phyloP scores from a whole-genome alignment of 2,329 filamentous ascomycete species.

The Cladosporium sp. region DNA sequence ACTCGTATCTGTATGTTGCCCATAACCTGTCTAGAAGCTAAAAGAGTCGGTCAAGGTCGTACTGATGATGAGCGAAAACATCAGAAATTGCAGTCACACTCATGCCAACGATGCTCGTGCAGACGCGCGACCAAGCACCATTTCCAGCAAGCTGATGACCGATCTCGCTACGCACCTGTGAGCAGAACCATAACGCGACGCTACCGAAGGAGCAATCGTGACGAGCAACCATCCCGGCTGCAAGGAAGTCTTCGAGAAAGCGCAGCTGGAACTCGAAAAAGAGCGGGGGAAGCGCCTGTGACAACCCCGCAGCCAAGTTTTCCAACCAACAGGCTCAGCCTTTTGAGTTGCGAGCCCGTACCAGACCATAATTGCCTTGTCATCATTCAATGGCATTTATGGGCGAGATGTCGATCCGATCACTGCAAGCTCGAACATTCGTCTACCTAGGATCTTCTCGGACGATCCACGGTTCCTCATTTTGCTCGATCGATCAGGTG shows the following conservation, averaged over 20 bases:
- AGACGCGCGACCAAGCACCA: not conserved
- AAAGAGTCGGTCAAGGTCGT: not conserved
- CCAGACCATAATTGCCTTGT: no score
- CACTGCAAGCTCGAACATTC: no score
- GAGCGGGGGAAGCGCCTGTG: no score
- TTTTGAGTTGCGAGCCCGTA: no score
- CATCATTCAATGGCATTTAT: no score
- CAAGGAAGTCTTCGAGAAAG: not conserved
- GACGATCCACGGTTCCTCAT: no score
- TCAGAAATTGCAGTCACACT: not conserved
- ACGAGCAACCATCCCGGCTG: not conserved
- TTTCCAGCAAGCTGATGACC: not conserved
- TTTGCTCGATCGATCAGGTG: no score
- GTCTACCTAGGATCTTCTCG: no score
- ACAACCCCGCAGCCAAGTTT: no score
- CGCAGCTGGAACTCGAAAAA: no score
- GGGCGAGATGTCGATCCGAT: no score
- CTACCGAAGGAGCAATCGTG: not conserved
- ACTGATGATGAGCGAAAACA: not conserved
- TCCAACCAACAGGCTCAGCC: no score
- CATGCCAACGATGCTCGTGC: not conserved
- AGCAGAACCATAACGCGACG: not conserved
- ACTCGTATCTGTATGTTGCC: not conserved
- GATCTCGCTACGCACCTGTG: not conserved
- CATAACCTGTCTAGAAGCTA: not conserved